These are phyloP conservation scores for Aspergillus sp. DNA, from an alignment of 2,329 filamentous ascomycete species.

Conservation along the genomic window DNA sequence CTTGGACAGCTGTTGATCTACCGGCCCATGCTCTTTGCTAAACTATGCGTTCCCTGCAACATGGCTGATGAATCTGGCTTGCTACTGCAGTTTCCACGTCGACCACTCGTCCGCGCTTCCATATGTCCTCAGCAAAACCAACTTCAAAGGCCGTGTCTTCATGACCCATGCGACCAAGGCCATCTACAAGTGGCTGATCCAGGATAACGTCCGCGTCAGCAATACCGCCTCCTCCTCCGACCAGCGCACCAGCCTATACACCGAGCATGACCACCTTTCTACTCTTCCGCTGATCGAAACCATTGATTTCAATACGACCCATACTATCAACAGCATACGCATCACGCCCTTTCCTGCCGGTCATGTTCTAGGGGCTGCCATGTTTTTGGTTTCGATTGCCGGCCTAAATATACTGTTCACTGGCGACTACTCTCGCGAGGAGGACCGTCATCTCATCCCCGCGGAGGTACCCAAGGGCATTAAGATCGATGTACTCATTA, in stretches of 20 bases:
- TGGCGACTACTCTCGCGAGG: constrained; percentile 91
- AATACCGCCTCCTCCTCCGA: constrained; percentile 57
- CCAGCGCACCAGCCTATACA: constrained; percentile 66
- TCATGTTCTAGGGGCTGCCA: constrained; percentile 94
- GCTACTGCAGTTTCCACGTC: constrained; percentile 73
- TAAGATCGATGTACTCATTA: constrained; percentile 93
- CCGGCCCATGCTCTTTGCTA: too few species aligned
- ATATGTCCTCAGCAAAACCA: constrained; percentile 95
- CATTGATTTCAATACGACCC: constrained; percentile 96
- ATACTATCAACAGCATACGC: constrained; percentile 90
- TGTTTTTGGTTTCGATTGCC: constrained; percentile 97
- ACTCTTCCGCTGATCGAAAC: constrained; percentile 93
- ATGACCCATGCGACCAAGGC: constrained; percentile 99
- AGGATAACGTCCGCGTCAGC: constrained; percentile 86
- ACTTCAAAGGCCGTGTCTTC: constrained; percentile 92
- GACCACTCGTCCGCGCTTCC: constrained; percentile 98
- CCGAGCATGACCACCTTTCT: constrained; percentile 86
- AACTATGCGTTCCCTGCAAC: constrained; percentile 2
- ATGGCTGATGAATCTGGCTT: constrained; percentile 18
- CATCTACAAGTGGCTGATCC: constrained; percentile 99
- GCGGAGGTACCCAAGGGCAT: constrained; percentile 80
- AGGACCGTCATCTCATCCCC: constrained; percentile 90
- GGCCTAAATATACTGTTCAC: constrained; percentile 96
- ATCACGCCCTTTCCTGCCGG: constrained; percentile 96
- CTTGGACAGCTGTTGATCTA: constrained; percentile 1